Percentiles rank a stretch among this genome's conserved stretches.
These are phyloP conservation scores for Sugiyamaella novakii DNA, from an alignment of 1,139 yeast genomes.

Conservation along the genomic window DNA sequence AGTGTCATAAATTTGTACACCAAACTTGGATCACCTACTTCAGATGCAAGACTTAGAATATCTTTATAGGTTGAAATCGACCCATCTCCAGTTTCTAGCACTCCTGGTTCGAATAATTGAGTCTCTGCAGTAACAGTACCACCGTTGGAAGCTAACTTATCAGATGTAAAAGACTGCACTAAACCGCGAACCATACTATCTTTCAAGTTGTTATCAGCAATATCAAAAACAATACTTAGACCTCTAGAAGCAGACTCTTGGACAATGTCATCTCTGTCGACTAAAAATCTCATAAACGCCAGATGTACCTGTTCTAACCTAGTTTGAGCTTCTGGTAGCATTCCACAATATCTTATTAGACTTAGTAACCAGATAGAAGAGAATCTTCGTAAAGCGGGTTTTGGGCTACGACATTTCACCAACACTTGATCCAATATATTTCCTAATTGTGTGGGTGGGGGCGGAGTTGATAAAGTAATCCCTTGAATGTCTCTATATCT, in stretches of 20 bases:
- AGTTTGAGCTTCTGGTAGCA: constrained; percentile 47
- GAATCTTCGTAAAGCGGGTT: constrained; percentile 73
- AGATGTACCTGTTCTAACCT: constrained; percentile 63
- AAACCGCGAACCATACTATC: constrained; percentile 77
- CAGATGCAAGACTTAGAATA: constrained; percentile 81
- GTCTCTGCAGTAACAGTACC: constrained; percentile 81
- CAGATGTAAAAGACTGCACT: constrained; percentile 72
- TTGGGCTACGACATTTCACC: constrained; percentile 59
- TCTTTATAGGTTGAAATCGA: constrained; percentile 83
- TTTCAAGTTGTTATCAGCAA: constrained; percentile 68
- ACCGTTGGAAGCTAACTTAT: constrained; percentile 54
- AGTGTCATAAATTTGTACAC: constrained; percentile 94
- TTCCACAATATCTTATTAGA: constrained; percentile 71
- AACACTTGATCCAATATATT: constrained; percentile 53
- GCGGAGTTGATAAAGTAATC: constrained; percentile 20
- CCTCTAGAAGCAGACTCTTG: constrained; percentile 95
- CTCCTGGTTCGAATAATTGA: constrained; percentile 80
- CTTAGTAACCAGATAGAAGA: constrained; percentile 88
- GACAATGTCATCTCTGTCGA: constrained; percentile 77
- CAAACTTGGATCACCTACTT: constrained; percentile 92
- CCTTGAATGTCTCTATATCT: constrained; percentile 53
- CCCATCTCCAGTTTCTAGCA: constrained; percentile 76
- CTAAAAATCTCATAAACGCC: constrained; percentile 70
- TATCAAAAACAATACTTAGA: constrained; percentile 74
- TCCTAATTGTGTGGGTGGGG: constrained; percentile 24